phyloP scores from a whole-genome alignment of 140 eudicot species.

The Senecio squalidus region DNA sequence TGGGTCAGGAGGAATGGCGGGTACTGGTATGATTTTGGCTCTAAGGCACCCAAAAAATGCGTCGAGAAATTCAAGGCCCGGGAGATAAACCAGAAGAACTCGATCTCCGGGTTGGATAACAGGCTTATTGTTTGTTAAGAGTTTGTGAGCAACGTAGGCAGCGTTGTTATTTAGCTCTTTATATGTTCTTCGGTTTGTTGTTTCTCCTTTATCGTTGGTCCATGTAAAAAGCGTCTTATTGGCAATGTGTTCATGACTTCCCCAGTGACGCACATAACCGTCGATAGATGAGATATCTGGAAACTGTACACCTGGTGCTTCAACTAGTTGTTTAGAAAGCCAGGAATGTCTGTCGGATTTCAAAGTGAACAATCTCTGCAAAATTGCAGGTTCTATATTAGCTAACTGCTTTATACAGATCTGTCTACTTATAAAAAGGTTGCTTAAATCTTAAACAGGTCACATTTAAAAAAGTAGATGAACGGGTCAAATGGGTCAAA shows the following conservation, averaged over 20 bases:
- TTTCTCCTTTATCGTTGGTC: constrained; percentile 44
- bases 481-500: too few species aligned
- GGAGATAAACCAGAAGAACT: constrained; percentile 40
- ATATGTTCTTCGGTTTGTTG: constrained; percentile 24
- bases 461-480: too few species aligned
- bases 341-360: constrained; percentile 15
- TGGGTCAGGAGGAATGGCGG: constrained; percentile 52
- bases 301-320: constrained; percentile 34
- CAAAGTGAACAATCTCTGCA: constrained; percentile 42
- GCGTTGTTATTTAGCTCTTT: constrained; percentile 35
- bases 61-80: constrained; percentile 45
- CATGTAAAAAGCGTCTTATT: constrained; percentile 38
- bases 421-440: neutral
- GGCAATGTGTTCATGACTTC: constrained; percentile 22
- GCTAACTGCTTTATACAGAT: neutral
- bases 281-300: constrained; percentile 35
- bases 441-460: too few species aligned
- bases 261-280: constrained; percentile 43
- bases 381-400: constrained; percentile 4
- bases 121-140: constrained; percentile 38
- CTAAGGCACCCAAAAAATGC: constrained; percentile 44
- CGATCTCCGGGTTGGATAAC: constrained; percentile 37
- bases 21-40: constrained; percentile 47
- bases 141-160: constrained; percentile 29
- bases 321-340: constrained; percentile 29